Base-by-base conservation (phyloP, 2,329 filamentous ascomycete species). In the Fusarium veterinarium region DNA sequence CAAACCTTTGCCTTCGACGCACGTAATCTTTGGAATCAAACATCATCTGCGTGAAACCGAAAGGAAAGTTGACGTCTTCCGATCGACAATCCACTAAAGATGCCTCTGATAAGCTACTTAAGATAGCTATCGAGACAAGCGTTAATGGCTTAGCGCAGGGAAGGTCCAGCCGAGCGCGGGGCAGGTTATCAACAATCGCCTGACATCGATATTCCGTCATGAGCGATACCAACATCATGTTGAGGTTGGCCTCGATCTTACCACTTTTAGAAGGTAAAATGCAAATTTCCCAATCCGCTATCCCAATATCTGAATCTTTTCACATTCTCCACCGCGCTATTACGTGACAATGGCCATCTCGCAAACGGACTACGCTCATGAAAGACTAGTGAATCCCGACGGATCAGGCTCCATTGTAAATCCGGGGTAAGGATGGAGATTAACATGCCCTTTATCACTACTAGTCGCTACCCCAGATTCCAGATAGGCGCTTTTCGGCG, bases 341-440 rank as follows among this genome's bases (percentile, higher is more conserved):
- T 38, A 52, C 5, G 13, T 17, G 23, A 37, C 9, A 28, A 6
- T 37, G 23, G n/a, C n/a, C 17, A 11, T 25, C 13, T 8, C 25
- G 1, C 2, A 20, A 12, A 2, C 0, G 0, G 3, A 28, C 17
- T 16, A 20, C 12, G 6, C 12, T 28, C 31, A 5, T 1, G 13
- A 38, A 8, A 28, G 19, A 7, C 33, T n/a, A 52, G 49, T 3
- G 2, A 20, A 16, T 1, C 0, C 2, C 23, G 0, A 28, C 28
- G 23, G 33, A 28, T 52, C 6, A n/a, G 10, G 7, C 19, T n/a
- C 19, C 2, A 38, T 19, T 4, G 7, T 6, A 16, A 4, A 17
- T 28, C 23, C 13, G 23, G 49, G 49, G 33, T 5, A 12, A n/a
- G 12, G 6, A 28, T 28, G 13, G 7, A 17, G 3, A 9, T 16